These are phyloP conservation scores for Podospora appendiculata DNA, from an alignment of 495 filamentous ascomycete genomes.

Conservation along the genomic window DNA sequence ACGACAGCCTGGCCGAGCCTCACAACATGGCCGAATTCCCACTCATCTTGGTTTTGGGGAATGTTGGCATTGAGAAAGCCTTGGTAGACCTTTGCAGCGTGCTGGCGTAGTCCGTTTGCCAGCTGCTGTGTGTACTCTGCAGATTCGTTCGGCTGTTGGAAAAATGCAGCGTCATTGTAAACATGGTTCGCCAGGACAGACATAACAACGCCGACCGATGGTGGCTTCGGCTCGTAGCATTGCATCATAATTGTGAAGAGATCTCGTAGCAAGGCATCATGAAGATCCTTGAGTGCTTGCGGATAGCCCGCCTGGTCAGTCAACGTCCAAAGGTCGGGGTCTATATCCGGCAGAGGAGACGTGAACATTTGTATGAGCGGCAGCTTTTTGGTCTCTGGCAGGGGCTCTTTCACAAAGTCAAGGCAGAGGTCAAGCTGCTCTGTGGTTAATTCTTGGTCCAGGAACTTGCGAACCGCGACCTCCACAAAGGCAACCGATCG, in stretches of 20 bases:
- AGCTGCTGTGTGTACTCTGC: constrained; percentile 63
- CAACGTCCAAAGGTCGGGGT: constrained; percentile 64
- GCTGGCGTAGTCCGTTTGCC: constrained; percentile 59
- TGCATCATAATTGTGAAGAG: constrained; percentile 79
- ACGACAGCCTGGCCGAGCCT: constrained; percentile 79
- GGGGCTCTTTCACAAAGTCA: constrained; percentile 66
- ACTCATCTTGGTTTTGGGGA: constrained; percentile 64
- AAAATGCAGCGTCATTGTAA: constrained; percentile 67
- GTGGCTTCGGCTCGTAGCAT: constrained; percentile 82
- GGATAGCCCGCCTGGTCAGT: constrained; percentile 70
- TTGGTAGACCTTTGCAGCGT: constrained; percentile 67
- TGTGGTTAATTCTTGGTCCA: constrained; percentile 75
- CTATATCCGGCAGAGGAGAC: constrained; percentile 33
- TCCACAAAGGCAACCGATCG: constrained; percentile 78
- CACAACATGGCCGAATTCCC: constrained; percentile 82
- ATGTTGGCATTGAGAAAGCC: constrained; percentile 64
- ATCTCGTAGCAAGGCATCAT: constrained; percentile 80
- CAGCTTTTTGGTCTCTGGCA: constrained; percentile 46
- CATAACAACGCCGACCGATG: constrained; percentile 69
- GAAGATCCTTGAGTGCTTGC: constrained; percentile 61
- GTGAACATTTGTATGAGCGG: constrained; percentile 32
- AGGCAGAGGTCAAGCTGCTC: constrained; percentile 79
- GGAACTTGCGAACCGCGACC: constrained; percentile 73
- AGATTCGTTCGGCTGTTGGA: constrained; percentile 56
- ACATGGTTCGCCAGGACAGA: constrained; percentile 80